A percentile compares a stretch with the other conserved stretches of the same genome.
phyloP scores from a whole-genome alignment of 192 early-diverging fungal species.

The Backusella sp. region DNA sequence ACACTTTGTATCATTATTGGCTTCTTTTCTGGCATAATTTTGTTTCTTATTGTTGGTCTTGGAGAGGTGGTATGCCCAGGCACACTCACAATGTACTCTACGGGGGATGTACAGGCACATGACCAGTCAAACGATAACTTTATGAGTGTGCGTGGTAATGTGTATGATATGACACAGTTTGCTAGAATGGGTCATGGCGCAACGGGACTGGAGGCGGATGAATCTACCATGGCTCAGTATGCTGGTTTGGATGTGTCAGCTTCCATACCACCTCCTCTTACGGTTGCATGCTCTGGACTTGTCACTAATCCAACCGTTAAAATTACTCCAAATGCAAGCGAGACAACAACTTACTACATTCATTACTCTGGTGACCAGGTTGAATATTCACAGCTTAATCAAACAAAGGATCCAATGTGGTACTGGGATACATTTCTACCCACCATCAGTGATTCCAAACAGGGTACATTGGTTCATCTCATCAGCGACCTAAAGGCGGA shows the following conservation, averaged over 20 bases:
- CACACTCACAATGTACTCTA: conserved; percentile 59
- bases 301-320: conserved; percentile 18
- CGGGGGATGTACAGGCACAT: conserved; percentile 58
- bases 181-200: conserved; percentile 57
- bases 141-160: conserved; percentile 58
- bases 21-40: conserved; percentile 68
- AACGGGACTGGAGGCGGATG: conserved; percentile 34
- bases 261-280: conserved; percentile 54
- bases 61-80: conserved; percentile 83
- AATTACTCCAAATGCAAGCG: conserved; percentile 26
- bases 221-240: conserved; percentile 41
- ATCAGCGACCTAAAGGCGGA: conserved; percentile 49
- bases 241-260: conserved; percentile 65
- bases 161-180: conserved; percentile 71
- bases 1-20: conserved; percentile 84
- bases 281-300: conserved; percentile 57
- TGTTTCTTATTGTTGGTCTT: conserved; percentile 92
- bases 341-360: neutral
- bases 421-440: conserved; percentile 42
- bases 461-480: conserved; percentile 70
- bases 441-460: conserved; percentile 47
- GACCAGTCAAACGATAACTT: conserved; percentile 55
- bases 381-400: neutral
- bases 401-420: conserved; percentile 20
- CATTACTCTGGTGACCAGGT: conserved; percentile 30